Base-by-base conservation (phyloP, 2,329 filamentous ascomycete genomes). In the Fusarium palustre region DNA sequence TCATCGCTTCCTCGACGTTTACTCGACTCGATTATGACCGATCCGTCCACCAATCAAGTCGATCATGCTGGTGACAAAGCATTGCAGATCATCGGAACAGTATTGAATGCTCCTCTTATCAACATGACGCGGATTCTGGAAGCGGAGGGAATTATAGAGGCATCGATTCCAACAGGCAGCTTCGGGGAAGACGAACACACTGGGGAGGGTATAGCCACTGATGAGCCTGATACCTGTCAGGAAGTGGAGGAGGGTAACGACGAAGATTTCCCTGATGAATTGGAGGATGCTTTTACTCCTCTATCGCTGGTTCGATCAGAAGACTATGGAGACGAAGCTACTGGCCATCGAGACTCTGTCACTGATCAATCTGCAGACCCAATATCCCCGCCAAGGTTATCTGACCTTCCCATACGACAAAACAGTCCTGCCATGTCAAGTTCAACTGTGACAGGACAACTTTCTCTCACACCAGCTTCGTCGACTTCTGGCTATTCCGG, bases 21-120 rank as follows among this genome's bases (percentile, higher is more conserved):
- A 3, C 66, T 76, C 0, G 58, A 74, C 12, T 81, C 79, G 78
- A 71, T 82, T 42, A 80, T 81, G 78, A 75, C 64, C 16, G 68
- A 78, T 20, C 66, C 68, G 1, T 20, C 30, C 3, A 72, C 70
- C 1, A 42, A 65, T 2, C 49, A 58, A 18, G 42, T 25, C 7
- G 67, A 57, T 3, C 18, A 38, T 16, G 25, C 56, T 7, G 42
- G 41, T 2, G 46, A 49, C 1, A 43, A 53, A 9, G 69, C 67
- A 6, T 30, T 68, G 1, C 61, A 66, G 18, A 62, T 71, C 4
- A 56, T 74, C 3, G 48, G 36, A 3, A 43, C 62, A 1, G 46
- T 74, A 4, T 34, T 74, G 3, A 74, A 69, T 20, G 65, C 69
- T 2, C 61, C 67, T 20, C 55, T 62, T 6, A 56, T 69, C n/a